Evolutionary conservation across 2,329 filamentous ascomycete genomes (phyloP), one percentile per base, ranked within the genome.

Genomic region (Penicillium rolfsii): DNA sequence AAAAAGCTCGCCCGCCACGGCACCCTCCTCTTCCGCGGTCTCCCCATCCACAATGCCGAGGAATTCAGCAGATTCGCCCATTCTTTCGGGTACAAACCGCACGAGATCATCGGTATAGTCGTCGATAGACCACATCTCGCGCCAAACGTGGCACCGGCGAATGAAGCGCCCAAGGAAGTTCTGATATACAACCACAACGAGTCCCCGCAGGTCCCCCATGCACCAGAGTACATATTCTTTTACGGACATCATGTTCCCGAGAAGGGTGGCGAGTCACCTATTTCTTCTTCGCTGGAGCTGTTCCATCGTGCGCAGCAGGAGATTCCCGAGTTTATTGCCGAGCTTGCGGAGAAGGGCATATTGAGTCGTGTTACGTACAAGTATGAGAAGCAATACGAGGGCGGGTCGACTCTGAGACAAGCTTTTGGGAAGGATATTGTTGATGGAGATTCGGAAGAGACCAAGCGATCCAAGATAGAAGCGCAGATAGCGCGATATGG

Each of bases 131-230:
- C 81, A 0, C 43, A 77, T 2, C 73, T 80, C 3, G 79, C 79
- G 2, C 76, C 76, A 5, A 81, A 80, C 58, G 77, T 81, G 1
- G 77, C 78, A 1, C 80, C 81, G 0, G 81, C 81, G 4, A 84
- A 82, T 58, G 80, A 83, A 66, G 75, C 80, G 2, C 79, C 81
- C 1, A 81, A 81, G 63, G 76, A 81, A 52, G 78, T 81, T 0
- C 71, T 78, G 7, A 82, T 83, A 43, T 83, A 82, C 66, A 82
- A 76, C 64, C 82, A 83, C 69, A 84, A 83, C 61, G 82, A 84
- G 63, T 82, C 79, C 0, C 79, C 80, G 0, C 81, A 83, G 62
- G 81, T 83, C 0, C 82, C 82, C 1, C 82, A 83, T 60, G 80
- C 81, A 0, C 81, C 82, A 0, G 81, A 80, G 61, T 83, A 83